Conservation (phyloP, 306 rosid genomes). For the Rubus idaeus region DNA sequence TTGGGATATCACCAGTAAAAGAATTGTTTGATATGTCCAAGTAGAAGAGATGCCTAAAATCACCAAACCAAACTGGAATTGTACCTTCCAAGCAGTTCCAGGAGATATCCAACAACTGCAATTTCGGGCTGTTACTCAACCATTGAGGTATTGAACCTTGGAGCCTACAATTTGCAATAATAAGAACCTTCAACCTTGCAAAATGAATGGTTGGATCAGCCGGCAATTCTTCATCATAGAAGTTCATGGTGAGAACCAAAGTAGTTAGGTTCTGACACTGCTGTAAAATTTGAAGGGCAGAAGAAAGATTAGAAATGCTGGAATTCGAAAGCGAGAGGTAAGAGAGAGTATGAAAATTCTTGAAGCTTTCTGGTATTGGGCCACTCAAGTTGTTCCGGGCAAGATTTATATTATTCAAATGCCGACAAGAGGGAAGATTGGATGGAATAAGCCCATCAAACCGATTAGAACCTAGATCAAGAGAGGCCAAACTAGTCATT, state of each 20-base stretch:
- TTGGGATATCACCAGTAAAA: conserved; percentile 27
- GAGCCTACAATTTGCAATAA: conserved; percentile 32
- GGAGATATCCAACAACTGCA: conserved; percentile 46
- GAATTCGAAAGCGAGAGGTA: conserved; percentile 25
- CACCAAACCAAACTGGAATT: conserved; percentile 38
- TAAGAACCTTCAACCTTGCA: conserved; percentile 29
- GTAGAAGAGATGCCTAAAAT: conserved; percentile 14
- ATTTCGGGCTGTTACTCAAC: conserved; percentile 31
- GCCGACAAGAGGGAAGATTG: conserved; percentile 33
- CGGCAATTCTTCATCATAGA: conserved; percentile 38
- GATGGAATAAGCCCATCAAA: conserved; percentile 35
- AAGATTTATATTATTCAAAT: conserved; percentile 29
- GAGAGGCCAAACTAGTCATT: conserved; percentile 29
- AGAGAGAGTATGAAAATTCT: conserved; percentile 23
- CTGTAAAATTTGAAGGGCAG: conserved; percentile 30
- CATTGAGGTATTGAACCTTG: conserved; percentile 48
- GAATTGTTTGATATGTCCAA: conserved; percentile 44
- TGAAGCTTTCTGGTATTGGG: conserved; percentile 27
- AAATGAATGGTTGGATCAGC: conserved; percentile 18
- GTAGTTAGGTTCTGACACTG: conserved; percentile 35
- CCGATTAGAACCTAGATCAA: conserved; percentile 31
- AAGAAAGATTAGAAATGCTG: conserved; percentile 25
- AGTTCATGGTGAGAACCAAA: conserved; percentile 29
- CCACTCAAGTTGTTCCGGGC: conserved; percentile 20
- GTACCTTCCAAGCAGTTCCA: conserved; percentile 41